Base-by-base conservation (phyloP, 306 rosid genomes). In the Prunus mongolica region DNA sequence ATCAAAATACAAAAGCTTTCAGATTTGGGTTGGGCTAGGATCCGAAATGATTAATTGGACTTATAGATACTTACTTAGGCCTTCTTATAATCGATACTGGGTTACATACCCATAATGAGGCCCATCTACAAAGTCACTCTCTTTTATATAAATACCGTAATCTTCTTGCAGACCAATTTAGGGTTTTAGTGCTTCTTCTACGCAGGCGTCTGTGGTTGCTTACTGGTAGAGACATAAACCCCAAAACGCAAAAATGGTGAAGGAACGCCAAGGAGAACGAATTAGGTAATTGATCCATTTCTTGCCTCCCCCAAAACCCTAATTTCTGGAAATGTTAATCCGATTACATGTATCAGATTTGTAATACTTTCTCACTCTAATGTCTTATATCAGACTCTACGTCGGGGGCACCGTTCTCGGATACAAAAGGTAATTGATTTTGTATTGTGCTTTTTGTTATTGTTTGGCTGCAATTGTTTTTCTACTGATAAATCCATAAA, bases 221-320 rank as follows among this genome's bases (percentile, higher is more conserved):
- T 46, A 61, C 60, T 5, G 77, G 12, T 10, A 32, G 30, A 18
- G 9, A 18, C 46, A 24, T 12, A n/a, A 44, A 20, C 22, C 73
- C 38, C 67, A 28, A 38, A 9, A 27, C 41, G 56, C 75, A 62
- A 86, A 82, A 60, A 93, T 91, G 97, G 94, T 91, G 87, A 89
- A 94, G 87, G 98, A 88, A 22, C 93, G 96, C 30, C 90, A 93
- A 67, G 97, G 97, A 81, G 98, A 93, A 78, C 90, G 98, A 32
- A 86, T 93, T 56, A 89, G 97, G 98, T 91, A 12, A 38, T 60
- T 22, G 24, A 75, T 82, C 79, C 67, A 14, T 22, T 13, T n/a
- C 44, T 58, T 24, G 3, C 4, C 11, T 19, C 7, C 7, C 0
- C 10, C 1, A 14, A 3, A 28, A 8, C n/a, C 67, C 38, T 69